phyloP scores from a whole-genome alignment of 768 basidiomycete species.

The Cystofilobasidium bisporidii region DNA sequence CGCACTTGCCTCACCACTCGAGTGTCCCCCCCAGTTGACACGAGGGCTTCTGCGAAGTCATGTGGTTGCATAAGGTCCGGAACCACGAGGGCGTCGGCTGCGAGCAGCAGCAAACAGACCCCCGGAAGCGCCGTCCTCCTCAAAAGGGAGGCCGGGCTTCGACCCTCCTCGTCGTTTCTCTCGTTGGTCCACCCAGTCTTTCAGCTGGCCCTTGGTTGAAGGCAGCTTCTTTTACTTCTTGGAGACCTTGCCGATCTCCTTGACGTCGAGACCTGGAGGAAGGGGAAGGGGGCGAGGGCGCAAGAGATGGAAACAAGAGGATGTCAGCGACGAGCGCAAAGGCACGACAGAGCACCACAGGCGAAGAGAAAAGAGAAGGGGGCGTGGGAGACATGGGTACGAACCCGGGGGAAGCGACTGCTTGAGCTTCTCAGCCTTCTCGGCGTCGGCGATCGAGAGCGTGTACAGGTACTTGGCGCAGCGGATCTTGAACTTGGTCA shows the following conservation, averaged over 20 bases:
- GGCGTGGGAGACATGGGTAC: too few species aligned
- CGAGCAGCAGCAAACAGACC: too few species aligned
- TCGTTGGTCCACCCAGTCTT: too few species aligned
- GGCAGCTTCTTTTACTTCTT: conserved; percentile 47
- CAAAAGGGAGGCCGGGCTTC: neutral
- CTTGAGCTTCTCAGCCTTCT: conserved; percentile 97
- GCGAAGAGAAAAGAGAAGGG: too few species aligned
- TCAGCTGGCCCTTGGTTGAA: too few species aligned
- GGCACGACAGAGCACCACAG: neutral
- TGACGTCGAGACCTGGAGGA: conserved; percentile 56
- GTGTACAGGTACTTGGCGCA: conserved; percentile 83
- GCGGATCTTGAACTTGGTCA: conserved; percentile 96
- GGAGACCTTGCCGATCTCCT: conserved; percentile 63
- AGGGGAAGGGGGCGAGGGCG: too few species aligned
- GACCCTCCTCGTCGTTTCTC: too few species aligned
- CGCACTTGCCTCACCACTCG: too few species aligned
- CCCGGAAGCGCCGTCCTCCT: too few species aligned
- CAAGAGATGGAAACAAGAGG: too few species aligned
- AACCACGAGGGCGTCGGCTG: too few species aligned
- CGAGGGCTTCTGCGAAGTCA: neutral
- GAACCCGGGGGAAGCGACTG: conserved; percentile 88
- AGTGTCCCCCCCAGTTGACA: too few species aligned
- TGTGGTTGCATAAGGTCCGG: neutral
- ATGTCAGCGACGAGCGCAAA: neutral
- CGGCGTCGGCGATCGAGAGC: conserved; percentile 85